These are phyloP conservation scores for Fusarium piperis DNA, from an alignment of 2,329 filamentous ascomycete species.

Conservation along the genomic window DNA sequence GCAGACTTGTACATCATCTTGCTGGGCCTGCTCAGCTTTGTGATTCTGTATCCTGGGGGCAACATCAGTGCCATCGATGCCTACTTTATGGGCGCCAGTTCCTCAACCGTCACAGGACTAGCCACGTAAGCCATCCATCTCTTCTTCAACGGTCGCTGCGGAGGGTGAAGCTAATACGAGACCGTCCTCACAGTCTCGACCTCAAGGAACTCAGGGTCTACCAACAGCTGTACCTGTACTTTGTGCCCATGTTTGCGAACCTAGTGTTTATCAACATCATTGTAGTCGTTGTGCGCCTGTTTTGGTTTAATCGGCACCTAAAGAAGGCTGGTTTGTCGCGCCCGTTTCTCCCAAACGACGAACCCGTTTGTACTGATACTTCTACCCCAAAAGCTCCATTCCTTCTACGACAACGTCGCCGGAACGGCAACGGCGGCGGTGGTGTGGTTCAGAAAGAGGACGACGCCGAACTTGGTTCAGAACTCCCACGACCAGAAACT, in stretches of 20 bases:
- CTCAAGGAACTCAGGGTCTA: constrained; percentile 59
- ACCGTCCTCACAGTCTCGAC: constrained; percentile 52
- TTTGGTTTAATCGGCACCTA: constrained; percentile 60
- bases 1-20: constrained; percentile 40
- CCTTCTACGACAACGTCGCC: constrained; percentile 17
- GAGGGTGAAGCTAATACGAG: constrained; percentile 11
- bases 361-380: constrained; percentile 1
- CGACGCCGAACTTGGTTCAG: constrained; percentile 14
- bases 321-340: constrained; percentile 48
- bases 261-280: constrained; percentile 60
- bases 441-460: constrained; percentile 1
- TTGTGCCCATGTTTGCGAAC: constrained; percentile 60
- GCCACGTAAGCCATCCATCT: constrained; percentile 53
- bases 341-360: not conserved
- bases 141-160: not conserved
- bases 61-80: constrained; percentile 53
- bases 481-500: not conserved
- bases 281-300: constrained; percentile 57
- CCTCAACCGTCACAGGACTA: constrained; percentile 60
- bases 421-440: not conserved
- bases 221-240: constrained; percentile 62
- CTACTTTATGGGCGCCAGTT: constrained; percentile 60
- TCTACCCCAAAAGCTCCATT: constrained; percentile 14
- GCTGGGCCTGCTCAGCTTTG: constrained; percentile 36
- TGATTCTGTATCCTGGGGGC: constrained; percentile 35